phyloP scores from a whole-genome alignment of 148 eudicot species.

The Nepenthes mirabilis region DNA sequence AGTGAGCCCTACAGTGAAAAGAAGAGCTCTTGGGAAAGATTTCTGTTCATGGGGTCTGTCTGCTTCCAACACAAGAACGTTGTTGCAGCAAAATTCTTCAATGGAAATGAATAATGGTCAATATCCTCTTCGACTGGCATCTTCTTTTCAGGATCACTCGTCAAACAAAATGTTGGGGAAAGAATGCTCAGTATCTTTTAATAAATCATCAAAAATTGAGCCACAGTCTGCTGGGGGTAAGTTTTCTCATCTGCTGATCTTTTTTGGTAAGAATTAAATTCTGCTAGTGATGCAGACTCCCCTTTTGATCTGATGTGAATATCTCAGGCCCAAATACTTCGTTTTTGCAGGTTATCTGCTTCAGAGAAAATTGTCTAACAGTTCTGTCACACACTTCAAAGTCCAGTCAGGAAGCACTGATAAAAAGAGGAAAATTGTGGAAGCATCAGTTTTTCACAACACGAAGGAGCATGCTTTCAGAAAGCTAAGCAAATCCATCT shows the following conservation, averaged over 20 bases:
- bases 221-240: background rate
- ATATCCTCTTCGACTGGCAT: background rate
- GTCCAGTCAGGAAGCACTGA: background rate
- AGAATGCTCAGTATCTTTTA: background rate
- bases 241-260: background rate
- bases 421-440: conserved; percentile 3
- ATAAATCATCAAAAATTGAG: background rate
- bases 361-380: background rate
- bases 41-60: conserved; percentile 6
- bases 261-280: background rate
- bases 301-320: background rate
- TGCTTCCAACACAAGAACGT: conserved; percentile 3
- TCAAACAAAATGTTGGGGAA: background rate
- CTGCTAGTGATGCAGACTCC: too few relatives aligned
- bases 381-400: background rate
- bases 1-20: conserved; percentile 10
- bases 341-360: background rate
- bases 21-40: conserved; percentile 12
- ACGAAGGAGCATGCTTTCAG: conserved; percentile 5
- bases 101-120: conserved; percentile 4
- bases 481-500: conserved; percentile 18
- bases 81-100: conserved; percentile 3
- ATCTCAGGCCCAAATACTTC: background rate
- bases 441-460: conserved; percentile 2
- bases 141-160: background rate